Base-by-base conservation (phyloP, 2,329 filamentous ascomycete genomes). In the Xylaria sp. region DNA sequence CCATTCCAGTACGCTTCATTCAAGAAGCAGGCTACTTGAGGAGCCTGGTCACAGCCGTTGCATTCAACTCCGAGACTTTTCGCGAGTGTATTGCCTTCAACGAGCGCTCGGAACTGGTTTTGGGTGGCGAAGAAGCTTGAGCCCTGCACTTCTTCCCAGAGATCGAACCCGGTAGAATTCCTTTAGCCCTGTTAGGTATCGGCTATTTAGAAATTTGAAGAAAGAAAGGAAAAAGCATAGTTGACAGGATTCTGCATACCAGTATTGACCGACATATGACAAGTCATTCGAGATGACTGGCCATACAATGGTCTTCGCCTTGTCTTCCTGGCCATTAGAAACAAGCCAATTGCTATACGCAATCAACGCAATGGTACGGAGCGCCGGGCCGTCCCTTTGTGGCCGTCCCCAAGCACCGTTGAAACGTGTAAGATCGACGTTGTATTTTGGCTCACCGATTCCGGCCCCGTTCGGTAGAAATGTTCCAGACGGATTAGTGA, bases 101-200 rank as follows among this genome's bases (percentile, higher is more conserved):
- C 66, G 8, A 77, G 67, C 4, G 85, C 81, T 45, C 85, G 83
- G 70, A 87, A 81, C 51, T 85, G 80, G 11, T 80, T 83, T 23
- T 84, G 81, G 19, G 81, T 78, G 1, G 86, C 86, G 73, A 87
- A 88, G 77, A 87, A 87, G 2, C 83, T 85, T 0, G 81, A 82
- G 25, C 84, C 83, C 19, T 78, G 77, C 17, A 86, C 79, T 69
- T 88, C 85, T 69, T 88, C 86, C 86, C 86, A 88, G 2, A 88
- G 76, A 68, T 88, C 86, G 66, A 83, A 88, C 4, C 82, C 82
- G 3, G 82, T 82, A 56, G 82, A 77, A 63, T 84, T 86, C 72
- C 72, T 74, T 37, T 78, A 12, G 7, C 38, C 38, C 12, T 19
- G 40, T 57, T 47, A 61, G 57, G 12, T 23, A 46, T 11, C 14